A percentile compares a stretch with the other conserved stretches of the same genome.
Conservation (phyloP, 768 basidiomycete species). For the Tylopilus plumbeoviolaceoides region DNA sequence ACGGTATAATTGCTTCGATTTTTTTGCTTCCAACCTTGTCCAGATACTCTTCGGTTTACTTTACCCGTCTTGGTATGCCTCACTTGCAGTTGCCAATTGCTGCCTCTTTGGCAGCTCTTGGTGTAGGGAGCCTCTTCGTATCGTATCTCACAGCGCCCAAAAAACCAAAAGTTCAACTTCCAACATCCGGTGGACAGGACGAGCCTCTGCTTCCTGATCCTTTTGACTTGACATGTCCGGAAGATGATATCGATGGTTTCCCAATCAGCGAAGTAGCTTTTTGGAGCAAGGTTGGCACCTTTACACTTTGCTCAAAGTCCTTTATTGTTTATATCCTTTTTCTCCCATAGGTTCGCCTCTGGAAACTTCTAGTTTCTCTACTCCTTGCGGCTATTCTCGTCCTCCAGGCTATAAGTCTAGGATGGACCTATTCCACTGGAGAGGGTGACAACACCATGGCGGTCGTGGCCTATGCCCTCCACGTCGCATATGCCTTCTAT, state of each 20-base stretch:
- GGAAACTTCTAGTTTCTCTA: constrained; percentile 50
- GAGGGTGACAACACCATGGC: constrained; percentile 34
- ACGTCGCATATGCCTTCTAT: constrained; percentile 58
- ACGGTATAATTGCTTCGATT: not conserved
- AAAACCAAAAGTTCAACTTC: constrained; percentile 52
- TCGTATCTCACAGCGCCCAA: constrained; percentile 38
- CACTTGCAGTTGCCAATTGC: constrained; percentile 57
- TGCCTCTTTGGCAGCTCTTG: constrained; percentile 40
- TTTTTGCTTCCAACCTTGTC: not conserved
- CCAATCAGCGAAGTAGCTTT: constrained; percentile 60
- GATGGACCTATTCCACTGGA: constrained; percentile 37
- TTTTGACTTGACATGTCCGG: constrained; percentile 68
- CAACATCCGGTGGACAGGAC: constrained; percentile 24
- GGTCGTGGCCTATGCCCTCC: constrained; percentile 32
- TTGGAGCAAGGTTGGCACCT: constrained; percentile 47
- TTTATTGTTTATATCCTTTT: not conserved
- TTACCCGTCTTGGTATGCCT: constrained; percentile 41
- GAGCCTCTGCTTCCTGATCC: constrained; percentile 43
- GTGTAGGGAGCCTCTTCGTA: constrained; percentile 41
- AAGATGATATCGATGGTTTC: constrained; percentile 64
- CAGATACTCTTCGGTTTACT: not conserved
- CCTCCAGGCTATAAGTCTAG: constrained; percentile 51
- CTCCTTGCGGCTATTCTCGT: constrained; percentile 45
- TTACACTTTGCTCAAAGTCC: not conserved
- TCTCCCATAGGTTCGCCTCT: constrained; percentile 47